Percentiles rank a stretch among this genome's conserved stretches.
Evolutionary conservation across 805 yeast genomes (phyloP).

Genomic region (Saccharomycopsis sp.): DNA sequence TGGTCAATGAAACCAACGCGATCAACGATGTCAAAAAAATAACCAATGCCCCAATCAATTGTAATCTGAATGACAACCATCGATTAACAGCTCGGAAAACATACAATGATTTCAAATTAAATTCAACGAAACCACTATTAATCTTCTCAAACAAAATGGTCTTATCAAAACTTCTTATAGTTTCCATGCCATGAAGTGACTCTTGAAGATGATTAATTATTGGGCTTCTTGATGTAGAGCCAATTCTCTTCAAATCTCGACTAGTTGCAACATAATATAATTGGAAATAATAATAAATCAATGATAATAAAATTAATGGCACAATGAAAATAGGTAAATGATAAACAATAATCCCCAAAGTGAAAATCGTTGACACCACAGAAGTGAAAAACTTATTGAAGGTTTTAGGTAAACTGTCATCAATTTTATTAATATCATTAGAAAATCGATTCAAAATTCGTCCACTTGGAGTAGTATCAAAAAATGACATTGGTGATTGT

Average conservation of each 20-base stretch:
- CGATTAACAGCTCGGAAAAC: conserved; percentile 50
- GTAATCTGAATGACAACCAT: conserved; percentile 61
- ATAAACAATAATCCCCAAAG: conserved; percentile 44
- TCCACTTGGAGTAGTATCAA: conserved; percentile 65
- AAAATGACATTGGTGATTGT: conserved; percentile 57
- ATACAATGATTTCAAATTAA: conserved; percentile 41
- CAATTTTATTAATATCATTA: conserved; percentile 53
- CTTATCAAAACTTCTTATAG: conserved; percentile 73
- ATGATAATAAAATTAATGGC: conserved; percentile 37
- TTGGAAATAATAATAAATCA: conserved; percentile 66
- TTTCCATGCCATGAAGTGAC: conserved; percentile 66
- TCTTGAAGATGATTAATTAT: conserved; percentile 79
- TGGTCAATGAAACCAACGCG: conserved; percentile 35
- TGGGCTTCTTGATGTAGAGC: conserved; percentile 63
- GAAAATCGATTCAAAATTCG: conserved; percentile 60
- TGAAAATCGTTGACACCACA: conserved; percentile 39
- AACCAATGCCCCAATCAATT: conserved; percentile 52
- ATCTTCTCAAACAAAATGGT: conserved; percentile 49
- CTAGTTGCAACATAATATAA: conserved; percentile 59
- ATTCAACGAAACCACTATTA: conserved; percentile 45
- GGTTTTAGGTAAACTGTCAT: conserved; percentile 48
- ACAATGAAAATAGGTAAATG: conserved; percentile 48
- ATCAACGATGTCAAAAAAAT: conserved; percentile 45
- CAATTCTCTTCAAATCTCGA: conserved; percentile 72
- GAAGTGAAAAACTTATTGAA: conserved; percentile 44